A percentile compares a stretch with the other conserved stretches of the same genome.
Conservation (phyloP, 805 yeast species). For the Candida patagonica region DNA sequence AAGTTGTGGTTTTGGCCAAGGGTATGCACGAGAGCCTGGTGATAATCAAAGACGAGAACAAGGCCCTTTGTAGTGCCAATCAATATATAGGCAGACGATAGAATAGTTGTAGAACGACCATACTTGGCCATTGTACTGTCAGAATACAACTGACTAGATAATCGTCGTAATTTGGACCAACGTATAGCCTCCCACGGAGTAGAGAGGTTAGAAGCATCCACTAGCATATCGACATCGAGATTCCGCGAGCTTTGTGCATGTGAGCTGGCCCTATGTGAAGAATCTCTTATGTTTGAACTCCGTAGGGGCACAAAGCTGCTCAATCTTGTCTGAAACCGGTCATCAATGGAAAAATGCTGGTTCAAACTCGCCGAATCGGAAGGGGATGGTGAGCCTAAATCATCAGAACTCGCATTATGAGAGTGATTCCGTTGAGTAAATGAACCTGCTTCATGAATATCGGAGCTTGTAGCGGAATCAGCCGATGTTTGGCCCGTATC, state of each 20-base stretch:
- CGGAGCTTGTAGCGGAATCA: too few relatives aligned
- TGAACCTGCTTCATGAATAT: too few relatives aligned
- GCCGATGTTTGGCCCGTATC: too few relatives aligned
- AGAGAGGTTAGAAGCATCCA: neutral
- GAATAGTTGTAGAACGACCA: conserved; percentile 46
- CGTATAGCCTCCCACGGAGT: conserved; percentile 13
- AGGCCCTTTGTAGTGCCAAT: conserved; percentile 66
- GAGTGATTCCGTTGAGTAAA: too few relatives aligned
- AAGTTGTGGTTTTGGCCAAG: conserved; percentile 29
- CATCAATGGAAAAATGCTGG: conserved; percentile 10
- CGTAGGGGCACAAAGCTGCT: conserved; percentile 8
- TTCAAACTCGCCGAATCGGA: neutral
- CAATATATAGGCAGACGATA: conserved; percentile 27
- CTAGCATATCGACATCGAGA: neutral
- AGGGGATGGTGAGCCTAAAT: too few relatives aligned
- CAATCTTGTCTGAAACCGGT: conserved; percentile 16
- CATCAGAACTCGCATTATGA: too few relatives aligned
- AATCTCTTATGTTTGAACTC: neutral
- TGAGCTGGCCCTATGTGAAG: neutral
- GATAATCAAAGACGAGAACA: conserved; percentile 57
- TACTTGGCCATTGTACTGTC: conserved; percentile 28
- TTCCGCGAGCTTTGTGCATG: neutral
- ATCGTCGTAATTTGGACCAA: conserved; percentile 35
- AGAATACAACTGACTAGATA: conserved; percentile 31
- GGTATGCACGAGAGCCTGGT: conserved; percentile 45